Conservation (phyloP, 2,329 filamentous ascomycete genomes). For the Paraphoma sp. region DNA sequence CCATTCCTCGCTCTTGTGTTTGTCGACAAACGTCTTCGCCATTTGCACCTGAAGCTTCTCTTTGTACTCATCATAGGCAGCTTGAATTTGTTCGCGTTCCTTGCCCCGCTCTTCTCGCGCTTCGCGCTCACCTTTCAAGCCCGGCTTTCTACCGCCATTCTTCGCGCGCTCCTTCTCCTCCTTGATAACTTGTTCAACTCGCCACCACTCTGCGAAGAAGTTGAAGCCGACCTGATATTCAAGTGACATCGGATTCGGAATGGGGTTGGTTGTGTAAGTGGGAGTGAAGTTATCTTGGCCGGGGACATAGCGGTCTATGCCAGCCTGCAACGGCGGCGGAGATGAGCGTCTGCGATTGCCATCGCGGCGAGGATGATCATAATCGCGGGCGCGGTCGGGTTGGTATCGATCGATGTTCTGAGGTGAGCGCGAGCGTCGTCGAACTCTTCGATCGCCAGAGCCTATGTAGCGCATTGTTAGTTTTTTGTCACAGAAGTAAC, state of each 20-base stretch:
- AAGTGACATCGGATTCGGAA: conserved; percentile 74
- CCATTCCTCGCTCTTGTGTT: conserved; percentile 97
- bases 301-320: conserved; percentile 86
- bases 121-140: conserved; percentile 69
- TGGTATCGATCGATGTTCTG: conserved; percentile 77
- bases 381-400: conserved; percentile 72
- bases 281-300: conserved; percentile 67
- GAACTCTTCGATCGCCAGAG: conserved; percentile 40
- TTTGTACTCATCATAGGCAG: conserved; percentile 71
- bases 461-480: conserved; percentile 18
- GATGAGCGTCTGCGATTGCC: conserved; percentile 67
- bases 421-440: conserved; percentile 73
- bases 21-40: conserved; percentile 86
- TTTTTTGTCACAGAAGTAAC: not conserved
- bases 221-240: conserved; percentile 85
- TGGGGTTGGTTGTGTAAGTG: conserved; percentile 66
- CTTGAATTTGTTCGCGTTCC: conserved; percentile 79
- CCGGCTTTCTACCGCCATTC: conserved; percentile 71
- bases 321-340: conserved; percentile 66
- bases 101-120: conserved; percentile 76
- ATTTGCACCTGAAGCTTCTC: conserved; percentile 72
- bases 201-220: conserved; percentile 88
- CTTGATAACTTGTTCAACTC: conserved; percentile 80
- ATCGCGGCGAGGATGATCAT: conserved; percentile 67
- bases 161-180: conserved; percentile 77